phyloP scores from a whole-genome alignment of 1,284 basidiomycete genomes.

The Trichosporon inkin region DNA sequence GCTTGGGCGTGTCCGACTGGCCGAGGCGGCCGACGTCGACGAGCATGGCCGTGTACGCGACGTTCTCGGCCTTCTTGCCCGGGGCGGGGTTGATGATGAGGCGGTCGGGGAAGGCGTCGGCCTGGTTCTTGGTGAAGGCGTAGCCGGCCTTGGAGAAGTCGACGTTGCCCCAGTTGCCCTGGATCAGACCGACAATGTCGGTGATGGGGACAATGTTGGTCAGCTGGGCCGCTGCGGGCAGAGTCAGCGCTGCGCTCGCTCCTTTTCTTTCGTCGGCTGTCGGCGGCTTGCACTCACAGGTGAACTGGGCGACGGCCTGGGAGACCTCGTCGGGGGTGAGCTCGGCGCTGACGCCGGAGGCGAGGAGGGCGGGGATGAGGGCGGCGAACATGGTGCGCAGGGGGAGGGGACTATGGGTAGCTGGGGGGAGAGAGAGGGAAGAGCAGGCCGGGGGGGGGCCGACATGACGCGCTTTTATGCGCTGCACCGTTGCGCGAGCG shows the following conservation, averaged over 20 bases:
- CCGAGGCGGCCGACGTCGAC: constrained; percentile 64
- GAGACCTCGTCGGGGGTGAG: constrained; percentile 8
- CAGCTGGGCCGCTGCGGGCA: constrained; percentile 4
- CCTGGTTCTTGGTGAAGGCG: constrained; percentile 12
- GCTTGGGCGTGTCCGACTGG: constrained; percentile 50
- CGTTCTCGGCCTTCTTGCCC: background rate
- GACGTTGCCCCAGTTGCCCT: constrained; percentile 13
- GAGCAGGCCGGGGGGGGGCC: background rate
- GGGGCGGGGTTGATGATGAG: constrained; percentile 63
- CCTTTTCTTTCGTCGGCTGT: too few species aligned
- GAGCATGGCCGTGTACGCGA: constrained; percentile 62
- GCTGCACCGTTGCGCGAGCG: background rate
- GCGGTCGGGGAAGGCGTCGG: constrained; percentile 91
- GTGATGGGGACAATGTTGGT: constrained; percentile 14
- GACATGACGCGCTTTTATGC: constrained; percentile 3
- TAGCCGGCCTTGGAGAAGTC: constrained; percentile 13
- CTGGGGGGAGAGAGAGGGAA: background rate
- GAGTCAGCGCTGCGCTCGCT: background rate
- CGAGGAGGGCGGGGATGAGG: constrained; percentile 16
- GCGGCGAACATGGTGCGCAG: constrained; percentile 16
- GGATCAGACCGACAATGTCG: constrained; percentile 18
- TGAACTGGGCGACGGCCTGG: constrained; percentile 1
- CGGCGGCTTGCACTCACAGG: background rate
- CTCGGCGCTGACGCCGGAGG: constrained; percentile 10
- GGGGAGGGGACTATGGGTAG: background rate